Evolutionary conservation across 169 alveolate species (phyloP), one percentile per base, ranked within the genome.

Genomic region (Cyclospora cayetanensis): DNA sequence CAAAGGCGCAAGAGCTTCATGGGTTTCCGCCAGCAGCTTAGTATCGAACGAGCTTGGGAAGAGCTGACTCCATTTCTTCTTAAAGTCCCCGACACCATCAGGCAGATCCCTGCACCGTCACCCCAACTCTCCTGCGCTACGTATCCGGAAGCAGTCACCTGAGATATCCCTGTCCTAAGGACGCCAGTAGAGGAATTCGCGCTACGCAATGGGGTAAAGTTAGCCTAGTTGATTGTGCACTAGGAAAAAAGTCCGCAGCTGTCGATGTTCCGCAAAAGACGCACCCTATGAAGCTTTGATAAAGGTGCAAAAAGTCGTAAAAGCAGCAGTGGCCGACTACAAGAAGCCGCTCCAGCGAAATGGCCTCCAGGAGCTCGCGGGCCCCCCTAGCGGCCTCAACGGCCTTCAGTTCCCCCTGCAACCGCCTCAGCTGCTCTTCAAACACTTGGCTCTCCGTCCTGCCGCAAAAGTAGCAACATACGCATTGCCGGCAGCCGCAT

Each of bases 241-340:
- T n/a, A n/a, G n/a, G n/a, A n/a, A n/a, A n/a, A n/a, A n/a, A n/a
- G n/a, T n/a, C n/a, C n/a, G n/a, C n/a, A n/a, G n/a, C n/a, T n/a
- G n/a, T n/a, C n/a, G n/a, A n/a, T n/a, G n/a, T n/a, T n/a, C n/a
- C n/a, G n/a, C n/a, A 50, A 50, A 18, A 18, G 63, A 18, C 66
- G 27, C n/a, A 60, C 88, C 22, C 96, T 92, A 94, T 95, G 88
- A 96, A 96, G 37, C 97, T 95, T 63, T 96, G 98, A 92, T 95
- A 96, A 77, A 96, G 88, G 90, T 97, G 98, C 66, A 96, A 85
- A 55, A 97, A 88, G 86, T 97, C 98, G 87, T 96, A 96, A 90
- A 97, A 97, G 76, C 98, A 97, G 94, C 96, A 96, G 94, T 97
- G 98, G 63, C 98, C 98, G 7, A 96, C 96, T 1, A 97, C 86